Conservation (phyloP, 345 rosid genomes). For the Dipteronia sinensis region DNA sequence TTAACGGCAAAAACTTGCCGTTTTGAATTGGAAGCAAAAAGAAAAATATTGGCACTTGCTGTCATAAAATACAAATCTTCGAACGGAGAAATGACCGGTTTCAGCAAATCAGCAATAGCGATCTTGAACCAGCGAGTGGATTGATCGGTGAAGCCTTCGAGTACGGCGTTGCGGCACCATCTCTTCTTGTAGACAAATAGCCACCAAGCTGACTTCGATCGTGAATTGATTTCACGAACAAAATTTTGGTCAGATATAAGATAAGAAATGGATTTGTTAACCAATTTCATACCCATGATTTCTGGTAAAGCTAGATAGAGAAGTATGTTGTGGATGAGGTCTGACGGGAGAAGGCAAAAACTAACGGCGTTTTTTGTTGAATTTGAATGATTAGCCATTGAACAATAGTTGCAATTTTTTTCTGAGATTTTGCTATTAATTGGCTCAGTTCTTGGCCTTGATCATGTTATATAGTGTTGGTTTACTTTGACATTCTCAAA, state of each 20-base stretch:
- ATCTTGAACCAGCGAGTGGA: conserved; percentile 65
- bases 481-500: too few relatives aligned
- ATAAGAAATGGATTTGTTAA: conserved; percentile 44
- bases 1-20: conserved; percentile 61
- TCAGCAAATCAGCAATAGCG: conserved; percentile 43
- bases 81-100: conserved; percentile 37
- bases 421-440: not conserved
- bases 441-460: not conserved
- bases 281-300: conserved; percentile 53
- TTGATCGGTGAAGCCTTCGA: conserved; percentile 55
- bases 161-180: conserved; percentile 59
- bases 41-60: conserved; percentile 54
- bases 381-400: conserved; percentile 33
- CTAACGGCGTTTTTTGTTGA: conserved; percentile 39
- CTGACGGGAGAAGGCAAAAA: conserved; percentile 78
- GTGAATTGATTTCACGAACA: conserved; percentile 49
- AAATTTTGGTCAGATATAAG: conserved; percentile 61
- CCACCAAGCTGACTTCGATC: conserved; percentile 57
- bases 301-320: conserved; percentile 62
- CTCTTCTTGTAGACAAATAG: conserved; percentile 70
- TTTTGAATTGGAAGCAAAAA: conserved; percentile 62
- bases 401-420: not conserved
- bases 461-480: not conserved
- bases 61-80: conserved; percentile 63
- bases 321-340: conserved; percentile 70